Base-by-base conservation (phyloP, 2,329 filamentous ascomycete genomes). In the Parastagonospora nodorum region DNA sequence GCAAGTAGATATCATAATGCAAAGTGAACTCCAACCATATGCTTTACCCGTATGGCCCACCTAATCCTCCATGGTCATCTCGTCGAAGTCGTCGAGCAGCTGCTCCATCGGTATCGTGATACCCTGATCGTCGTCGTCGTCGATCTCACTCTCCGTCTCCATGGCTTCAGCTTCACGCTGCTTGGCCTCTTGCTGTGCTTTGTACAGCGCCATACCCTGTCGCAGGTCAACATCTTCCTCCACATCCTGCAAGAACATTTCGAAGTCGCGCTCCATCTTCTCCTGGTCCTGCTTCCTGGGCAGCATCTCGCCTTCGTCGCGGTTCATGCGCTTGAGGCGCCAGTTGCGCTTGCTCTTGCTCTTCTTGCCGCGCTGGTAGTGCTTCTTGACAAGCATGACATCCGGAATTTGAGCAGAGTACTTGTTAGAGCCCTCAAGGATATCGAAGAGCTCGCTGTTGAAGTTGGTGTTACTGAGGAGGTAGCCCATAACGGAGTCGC, bases 401-500 rank as follows among this genome's bases (percentile, higher is more conserved):
- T 99, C 94, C 0, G 94, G 94, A 48, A 99, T 89, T 3, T 82
- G 86, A 2, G 86, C 88, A 2, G 84, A 80, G 75, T 95, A 93
- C 43, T 87, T 85, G 55, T 65, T 66, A 72, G 85, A 85, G 45
- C 87, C 91, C 74, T 97, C 92, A 30, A 97, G 82, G 5, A 87
- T 89, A 63, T 96, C 92, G 61, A 88, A 92, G 61, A 95, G 84
- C 8, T 83, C 80, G 70, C 92, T 94, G 82, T 99, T 97, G 81
- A 93, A 97, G 74, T 96, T 96, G 47, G 91, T 87, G 42, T 91
- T 92, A 4, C 85, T 87, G 42, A 99, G 77, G 74, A 96, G 85
- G 73, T 97, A 99, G n/a, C 94, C 94, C 82, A 99, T 86, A 4
- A 88, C 94, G 0, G 90, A 92, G 77, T 99, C 94, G 45, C 94